A percentile compares a stretch with the other conserved stretches of the same genome.
These are phyloP conservation scores for Cyberlindnera petersonii DNA, from an alignment of 805 yeast genomes.

Conservation along the genomic window DNA sequence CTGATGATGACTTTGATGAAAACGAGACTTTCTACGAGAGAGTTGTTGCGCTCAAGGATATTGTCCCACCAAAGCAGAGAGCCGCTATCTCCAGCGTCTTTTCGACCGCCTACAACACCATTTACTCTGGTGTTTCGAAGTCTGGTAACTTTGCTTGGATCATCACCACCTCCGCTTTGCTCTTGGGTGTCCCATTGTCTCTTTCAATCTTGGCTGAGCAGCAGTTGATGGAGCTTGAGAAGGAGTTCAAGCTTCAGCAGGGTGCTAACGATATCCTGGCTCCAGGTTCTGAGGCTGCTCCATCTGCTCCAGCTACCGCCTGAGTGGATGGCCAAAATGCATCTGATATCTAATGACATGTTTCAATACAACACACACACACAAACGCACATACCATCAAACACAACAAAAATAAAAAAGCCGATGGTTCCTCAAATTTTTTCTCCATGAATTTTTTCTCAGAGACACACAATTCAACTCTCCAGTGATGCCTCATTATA, in stretches of 20 bases:
- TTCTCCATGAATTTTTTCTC: too few species aligned
- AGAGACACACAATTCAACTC: too few species aligned
- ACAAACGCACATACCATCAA: neutral
- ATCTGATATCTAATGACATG: neutral
- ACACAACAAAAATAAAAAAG: too few species aligned
- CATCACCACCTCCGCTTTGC: constrained; percentile 73
- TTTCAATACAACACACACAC: neutral
- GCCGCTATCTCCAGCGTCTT: constrained; percentile 35
- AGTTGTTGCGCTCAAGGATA: constrained; percentile 86
- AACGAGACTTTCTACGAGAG: constrained; percentile 86
- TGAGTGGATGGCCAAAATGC: too few species aligned
- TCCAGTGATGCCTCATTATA: too few species aligned
- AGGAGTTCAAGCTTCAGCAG: constrained; percentile 79
- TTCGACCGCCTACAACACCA: constrained; percentile 34
- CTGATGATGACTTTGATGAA: constrained; percentile 59
- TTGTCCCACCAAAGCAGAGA: constrained; percentile 86
- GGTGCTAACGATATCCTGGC: constrained; percentile 73
- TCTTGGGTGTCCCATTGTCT: constrained; percentile 90
- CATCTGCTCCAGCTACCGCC: constrained; percentile 31
- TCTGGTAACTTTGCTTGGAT: constrained; percentile 84
- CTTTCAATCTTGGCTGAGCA: constrained; percentile 88
- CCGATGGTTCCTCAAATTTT: too few species aligned
- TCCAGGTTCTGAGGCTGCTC: constrained; percentile 50
- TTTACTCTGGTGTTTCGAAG: constrained; percentile 47
- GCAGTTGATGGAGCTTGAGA: constrained; percentile 91